These are phyloP conservation scores for Solanum sitiens DNA, from an alignment of 257 asterid genomes.

Conservation along the genomic window DNA sequence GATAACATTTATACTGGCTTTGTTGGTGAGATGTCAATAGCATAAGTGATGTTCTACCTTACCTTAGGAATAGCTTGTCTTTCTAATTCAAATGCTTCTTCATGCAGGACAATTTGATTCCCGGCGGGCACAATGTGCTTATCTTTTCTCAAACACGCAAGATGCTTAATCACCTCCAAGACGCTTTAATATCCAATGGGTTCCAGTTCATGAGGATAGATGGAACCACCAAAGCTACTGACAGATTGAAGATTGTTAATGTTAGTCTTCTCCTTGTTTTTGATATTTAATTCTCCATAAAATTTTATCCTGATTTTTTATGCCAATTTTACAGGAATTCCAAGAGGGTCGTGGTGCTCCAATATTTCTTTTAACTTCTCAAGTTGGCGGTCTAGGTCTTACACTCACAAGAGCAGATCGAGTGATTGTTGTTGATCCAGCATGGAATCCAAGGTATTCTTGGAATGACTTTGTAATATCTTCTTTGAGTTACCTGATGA, in stretches of 20 bases:
- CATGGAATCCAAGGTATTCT: slow-evolving; percentile 93
- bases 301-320: not conserved
- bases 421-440: slow-evolving; percentile 95
- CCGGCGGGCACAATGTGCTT: slow-evolving; percentile 86
- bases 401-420: slow-evolving; percentile 96
- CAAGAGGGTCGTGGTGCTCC: slow-evolving; percentile 82
- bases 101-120: slow-evolving; percentile 62
- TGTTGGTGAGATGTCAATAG: slow-evolving; percentile 42
- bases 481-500: not conserved
- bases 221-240: slow-evolving; percentile 72
- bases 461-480: not conserved
- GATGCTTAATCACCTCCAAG: slow-evolving; percentile 91
- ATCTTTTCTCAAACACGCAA: slow-evolving; percentile 91
- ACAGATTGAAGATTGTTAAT: slow-evolving; percentile 71
- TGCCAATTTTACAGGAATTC: slow-evolving; percentile 50
- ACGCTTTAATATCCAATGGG: slow-evolving; percentile 41
- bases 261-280: slow-evolving; percentile 29
- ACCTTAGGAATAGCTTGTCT: not conserved
- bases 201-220: slow-evolving; percentile 76
- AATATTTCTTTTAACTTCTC: slow-evolving; percentile 82
- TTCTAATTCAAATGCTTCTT: slow-evolving; percentile 4
- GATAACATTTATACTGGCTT: slow-evolving; percentile 57
- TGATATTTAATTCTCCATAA: not conserved
- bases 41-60: not conserved
- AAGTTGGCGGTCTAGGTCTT: slow-evolving; percentile 97